Percentiles rank a stretch among this genome's conserved stretches.
phyloP scores from a whole-genome alignment of 83 land plant species.

The Thuja plicata region DNA sequence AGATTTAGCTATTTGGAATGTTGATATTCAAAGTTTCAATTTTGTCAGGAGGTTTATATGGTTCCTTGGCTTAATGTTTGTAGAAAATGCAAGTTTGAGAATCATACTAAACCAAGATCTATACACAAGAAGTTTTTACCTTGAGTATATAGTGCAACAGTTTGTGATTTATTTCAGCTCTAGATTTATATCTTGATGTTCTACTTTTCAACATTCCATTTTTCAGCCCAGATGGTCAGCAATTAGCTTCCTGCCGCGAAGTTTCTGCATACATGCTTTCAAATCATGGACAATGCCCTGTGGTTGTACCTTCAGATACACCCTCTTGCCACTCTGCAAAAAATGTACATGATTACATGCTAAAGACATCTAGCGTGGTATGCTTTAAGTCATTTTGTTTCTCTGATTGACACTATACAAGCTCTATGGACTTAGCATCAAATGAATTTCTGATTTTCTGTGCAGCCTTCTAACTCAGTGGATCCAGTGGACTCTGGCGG shows the following conservation, averaged over 20 bases:
- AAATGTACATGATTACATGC: neutral
- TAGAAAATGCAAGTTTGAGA: neutral
- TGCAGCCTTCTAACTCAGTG: neutral
- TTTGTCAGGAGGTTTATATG: neutral
- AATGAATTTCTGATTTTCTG: neutral
- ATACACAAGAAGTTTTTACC: neutral
- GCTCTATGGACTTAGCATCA: neutral
- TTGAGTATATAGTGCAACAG: neutral
- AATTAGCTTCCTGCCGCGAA: conserved; percentile 52
- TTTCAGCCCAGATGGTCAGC: conserved; percentile 57
- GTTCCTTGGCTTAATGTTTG: neutral
- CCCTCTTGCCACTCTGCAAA: neutral
- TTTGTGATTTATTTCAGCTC: neutral
- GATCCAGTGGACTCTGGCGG: neutral
- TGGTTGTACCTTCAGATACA: neutral
- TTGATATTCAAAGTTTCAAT: neutral
- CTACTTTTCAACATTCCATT: neutral
- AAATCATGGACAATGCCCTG: conserved; percentile 12
- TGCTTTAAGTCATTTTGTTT: neutral
- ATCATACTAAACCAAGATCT: neutral
- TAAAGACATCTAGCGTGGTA: neutral
- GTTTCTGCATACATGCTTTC: conserved; percentile 44
- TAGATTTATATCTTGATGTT: neutral
- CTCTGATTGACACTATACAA: neutral
- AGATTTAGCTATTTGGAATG: neutral